phyloP scores from a whole-genome alignment of 2,329 filamentous ascomycete species.

The Zasmidium citrigriseum region DNA sequence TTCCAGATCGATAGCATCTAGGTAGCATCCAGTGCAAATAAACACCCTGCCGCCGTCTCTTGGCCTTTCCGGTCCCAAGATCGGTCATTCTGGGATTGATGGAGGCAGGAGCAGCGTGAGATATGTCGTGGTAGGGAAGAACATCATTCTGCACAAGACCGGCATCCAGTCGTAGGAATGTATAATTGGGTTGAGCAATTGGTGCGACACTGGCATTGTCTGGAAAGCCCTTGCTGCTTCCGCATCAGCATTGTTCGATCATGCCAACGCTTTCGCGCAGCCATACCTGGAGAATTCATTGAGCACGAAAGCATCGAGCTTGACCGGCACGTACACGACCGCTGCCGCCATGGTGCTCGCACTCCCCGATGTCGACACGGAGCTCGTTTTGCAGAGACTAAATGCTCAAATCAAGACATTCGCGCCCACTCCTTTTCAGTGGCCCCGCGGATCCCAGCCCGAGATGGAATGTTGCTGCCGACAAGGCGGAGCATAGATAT shows the following conservation, averaged over 20 bases:
- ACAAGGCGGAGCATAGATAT: no score
- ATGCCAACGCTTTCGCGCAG: no score
- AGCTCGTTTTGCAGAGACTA: no score
- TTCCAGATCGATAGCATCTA: constrained; percentile 4
- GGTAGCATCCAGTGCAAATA: constrained; percentile 10
- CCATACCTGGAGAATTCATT: neutral
- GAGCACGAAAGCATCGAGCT: constrained; percentile 5
- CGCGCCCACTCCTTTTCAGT: no score
- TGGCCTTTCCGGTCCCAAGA: neutral
- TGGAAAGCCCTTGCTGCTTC: no score
- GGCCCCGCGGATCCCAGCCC: no score
- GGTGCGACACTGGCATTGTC: neutral
- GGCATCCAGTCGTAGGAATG: neutral
- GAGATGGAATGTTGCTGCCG: no score
- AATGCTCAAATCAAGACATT: no score
- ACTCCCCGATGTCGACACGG: no score
- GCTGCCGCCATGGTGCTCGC: neutral
- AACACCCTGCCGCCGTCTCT: neutral
- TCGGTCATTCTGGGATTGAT: constrained; percentile 4
- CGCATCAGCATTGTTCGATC: no score
- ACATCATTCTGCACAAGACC: constrained; percentile 3
- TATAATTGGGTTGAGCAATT: constrained; percentile 6
- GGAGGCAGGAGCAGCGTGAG: neutral
- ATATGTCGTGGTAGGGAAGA: constrained; percentile 1
- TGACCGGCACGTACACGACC: neutral